Conservation (phyloP, 73 alveolate genomes). For the Paramecium octaurelia region DNA sequence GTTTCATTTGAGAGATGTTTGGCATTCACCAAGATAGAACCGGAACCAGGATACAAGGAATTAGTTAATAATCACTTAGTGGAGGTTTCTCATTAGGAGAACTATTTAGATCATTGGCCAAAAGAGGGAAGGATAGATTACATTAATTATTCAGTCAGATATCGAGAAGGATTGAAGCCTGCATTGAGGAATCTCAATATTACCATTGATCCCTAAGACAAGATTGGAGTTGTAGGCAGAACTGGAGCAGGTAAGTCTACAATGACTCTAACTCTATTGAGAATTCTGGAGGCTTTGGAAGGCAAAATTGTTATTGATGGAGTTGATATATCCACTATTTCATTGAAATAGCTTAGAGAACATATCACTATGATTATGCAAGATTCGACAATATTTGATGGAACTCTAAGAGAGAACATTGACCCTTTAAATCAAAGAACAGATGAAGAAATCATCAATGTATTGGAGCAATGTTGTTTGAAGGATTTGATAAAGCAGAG, state of each 20-base stretch:
- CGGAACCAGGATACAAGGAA: constrained; percentile 60
- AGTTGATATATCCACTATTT: constrained; percentile 72
- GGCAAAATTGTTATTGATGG: constrained; percentile 84
- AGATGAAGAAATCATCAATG: constrained; percentile 71
- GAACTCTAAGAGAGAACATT: constrained; percentile 86
- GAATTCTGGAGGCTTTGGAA: constrained; percentile 85
- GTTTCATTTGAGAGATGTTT: constrained; percentile 86
- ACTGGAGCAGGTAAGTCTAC: constrained; percentile 98
- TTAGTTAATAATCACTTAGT: neutral
- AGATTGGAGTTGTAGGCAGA: constrained; percentile 95
- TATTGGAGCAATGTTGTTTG: constrained; percentile 75
- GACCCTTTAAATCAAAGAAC: constrained; percentile 79
- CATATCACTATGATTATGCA: constrained; percentile 90
- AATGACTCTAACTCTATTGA: constrained; percentile 74
- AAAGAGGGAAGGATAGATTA: constrained; percentile 66
- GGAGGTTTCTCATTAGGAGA: neutral
- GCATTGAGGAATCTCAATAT: constrained; percentile 68
- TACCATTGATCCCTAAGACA: constrained; percentile 75
- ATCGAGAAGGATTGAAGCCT: constrained; percentile 74
- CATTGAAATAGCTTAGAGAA: constrained; percentile 76
- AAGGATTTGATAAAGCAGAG: constrained; percentile 72
- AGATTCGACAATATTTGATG: constrained; percentile 90
- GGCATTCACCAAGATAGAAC: constrained; percentile 70
- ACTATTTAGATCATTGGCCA: constrained; percentile 73
- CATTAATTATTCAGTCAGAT: constrained; percentile 69